Conservation (phyloP, 208 protist species). For the Leishmania arabica region DNA sequence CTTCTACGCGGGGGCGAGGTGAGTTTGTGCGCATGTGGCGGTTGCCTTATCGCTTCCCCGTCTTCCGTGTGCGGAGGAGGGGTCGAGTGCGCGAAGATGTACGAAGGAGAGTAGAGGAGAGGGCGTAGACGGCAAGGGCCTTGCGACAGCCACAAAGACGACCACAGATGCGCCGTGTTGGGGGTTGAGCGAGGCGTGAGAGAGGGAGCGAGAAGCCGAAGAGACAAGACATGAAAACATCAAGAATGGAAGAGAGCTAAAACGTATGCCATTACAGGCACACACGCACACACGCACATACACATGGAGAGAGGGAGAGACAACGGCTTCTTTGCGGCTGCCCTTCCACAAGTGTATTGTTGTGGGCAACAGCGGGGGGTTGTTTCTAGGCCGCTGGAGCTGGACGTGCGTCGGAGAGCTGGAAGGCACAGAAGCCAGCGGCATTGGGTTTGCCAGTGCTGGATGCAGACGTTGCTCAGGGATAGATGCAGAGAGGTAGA, state of each 20-base stretch:
- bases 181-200: background rate
- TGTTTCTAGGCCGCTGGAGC: background rate
- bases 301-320: background rate
- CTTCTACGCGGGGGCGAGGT: background rate
- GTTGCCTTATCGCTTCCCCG: background rate
- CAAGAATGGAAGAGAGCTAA: background rate
- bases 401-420: background rate
- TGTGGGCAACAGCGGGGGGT: background rate
- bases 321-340: background rate
- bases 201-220: background rate
- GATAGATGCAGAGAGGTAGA: background rate
- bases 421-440: background rate
- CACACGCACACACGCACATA: background rate
- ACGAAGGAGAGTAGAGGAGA: background rate
- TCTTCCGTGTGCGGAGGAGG: background rate
- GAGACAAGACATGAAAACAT: background rate
- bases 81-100: background rate
- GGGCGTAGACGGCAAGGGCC: background rate
- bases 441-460: background rate
- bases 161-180: background rate
- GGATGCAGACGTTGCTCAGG: background rate
- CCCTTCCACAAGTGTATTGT: background rate
- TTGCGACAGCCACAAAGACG: background rate
- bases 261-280: background rate
- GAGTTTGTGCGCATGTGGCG: background rate